A percentile compares a stretch with the other conserved stretches of the same genome.
Conservation (phyloP, 2,329 filamentous ascomycete genomes). For the Venturiaceae sp. region DNA sequence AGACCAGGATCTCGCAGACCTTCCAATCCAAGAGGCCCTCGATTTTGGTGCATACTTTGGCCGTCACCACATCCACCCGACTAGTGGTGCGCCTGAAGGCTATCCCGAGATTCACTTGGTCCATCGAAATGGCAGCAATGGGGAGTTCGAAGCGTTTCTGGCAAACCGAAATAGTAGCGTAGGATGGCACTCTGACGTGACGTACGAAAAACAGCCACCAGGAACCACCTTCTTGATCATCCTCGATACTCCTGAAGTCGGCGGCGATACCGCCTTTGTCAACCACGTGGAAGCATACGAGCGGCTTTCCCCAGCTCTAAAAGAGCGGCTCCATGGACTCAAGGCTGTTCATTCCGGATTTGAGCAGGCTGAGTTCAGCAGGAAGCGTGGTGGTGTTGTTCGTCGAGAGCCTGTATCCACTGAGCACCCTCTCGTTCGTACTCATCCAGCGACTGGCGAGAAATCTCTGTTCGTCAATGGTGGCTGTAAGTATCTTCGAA, state of each 20-base stretch:
- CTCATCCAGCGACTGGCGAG: constrained; percentile 73
- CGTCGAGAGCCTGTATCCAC: constrained; percentile 65
- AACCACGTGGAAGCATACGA: constrained; percentile 75
- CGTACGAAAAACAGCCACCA: constrained; percentile 79
- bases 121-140: constrained; percentile 59
- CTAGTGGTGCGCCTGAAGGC: constrained; percentile 63
- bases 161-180: constrained; percentile 64
- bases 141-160: constrained; percentile 51
- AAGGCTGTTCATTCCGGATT: constrained; percentile 68
- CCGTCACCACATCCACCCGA: constrained; percentile 72
- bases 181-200: constrained; percentile 83
- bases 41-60: constrained; percentile 68
- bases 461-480: constrained; percentile 77
- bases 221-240: constrained; percentile 85
- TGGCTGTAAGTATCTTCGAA: constrained; percentile 50
- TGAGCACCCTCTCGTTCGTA: constrained; percentile 69
- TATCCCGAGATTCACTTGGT: constrained; percentile 71
- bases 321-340: constrained; percentile 69
- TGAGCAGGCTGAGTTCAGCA: constrained; percentile 66
- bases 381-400: constrained; percentile 58
- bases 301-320: constrained; percentile 69
- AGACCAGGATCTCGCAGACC: constrained; percentile 55
- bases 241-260: constrained; percentile 67
- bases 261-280: constrained; percentile 77
- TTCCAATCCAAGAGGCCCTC: constrained; percentile 60